Evolutionary conservation across 768 basidiomycete genomes (phyloP), one percentile per base, ranked within the genome.

Genomic region (Paxillus involutus): DNA sequence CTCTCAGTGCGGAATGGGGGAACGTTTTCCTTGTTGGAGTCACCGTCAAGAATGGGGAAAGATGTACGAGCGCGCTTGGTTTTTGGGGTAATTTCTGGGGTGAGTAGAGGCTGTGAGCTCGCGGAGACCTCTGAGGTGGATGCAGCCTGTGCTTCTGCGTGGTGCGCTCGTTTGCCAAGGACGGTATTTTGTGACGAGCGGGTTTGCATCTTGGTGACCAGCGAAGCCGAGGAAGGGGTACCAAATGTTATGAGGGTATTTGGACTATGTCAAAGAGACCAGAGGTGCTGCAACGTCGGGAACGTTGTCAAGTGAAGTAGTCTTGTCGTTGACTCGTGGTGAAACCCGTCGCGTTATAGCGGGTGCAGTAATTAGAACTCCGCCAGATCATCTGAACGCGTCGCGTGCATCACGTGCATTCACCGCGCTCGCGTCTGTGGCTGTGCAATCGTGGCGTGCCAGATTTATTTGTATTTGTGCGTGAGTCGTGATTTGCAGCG

Each of bases 21-120:
- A 16, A 89, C 77, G 60, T 90, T 90, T 68, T 90, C 88, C 74
- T 90, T 90, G 69, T 90, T 90, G 21, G 76, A 74, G 47, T 84
- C 81, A 40, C 78, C 81, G 56, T 85, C 84, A 4, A 52, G 40
- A 32, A 67, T 56, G 6, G 68, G 69, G 14, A 67, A 64, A 14
- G 79, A 76, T 16, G 77, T 81, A 49, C 82, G 80, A 42, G 78
- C 71, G 50, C 88, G 86, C 72, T 90, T 90, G 35, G 80, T 74
- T 60, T 79, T 81, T 17, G 88, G 87, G 8, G 82, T 84, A 30
- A 75, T 71, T 57, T 87, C 83, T 6, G 87, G 86, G 0, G 86
- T 85, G 29, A 50, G 49, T 16, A 55, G 45, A 21, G 41, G 39
- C 19, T 44, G 62, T 12, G 49, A 44, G 44, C 49, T 6, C 6